These are phyloP conservation scores for Straminergon stramineum DNA, from an alignment of 225 moss, liverwort and hornwort genomes.

Conservation along the genomic window DNA sequence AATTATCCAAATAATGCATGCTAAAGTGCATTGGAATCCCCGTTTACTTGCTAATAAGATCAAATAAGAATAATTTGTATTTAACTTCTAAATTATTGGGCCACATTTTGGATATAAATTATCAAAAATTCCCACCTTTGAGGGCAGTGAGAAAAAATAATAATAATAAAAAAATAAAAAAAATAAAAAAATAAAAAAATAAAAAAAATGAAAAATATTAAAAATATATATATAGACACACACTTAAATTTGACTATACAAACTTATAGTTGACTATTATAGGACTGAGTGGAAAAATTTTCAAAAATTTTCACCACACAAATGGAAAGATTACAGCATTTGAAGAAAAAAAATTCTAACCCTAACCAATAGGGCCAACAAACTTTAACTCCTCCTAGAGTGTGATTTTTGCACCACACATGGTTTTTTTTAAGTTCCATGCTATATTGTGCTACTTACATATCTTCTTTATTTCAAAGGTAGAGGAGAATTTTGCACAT, in stretches of 20 bases:
- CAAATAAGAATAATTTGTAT: neutral
- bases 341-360: no score
- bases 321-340: neutral
- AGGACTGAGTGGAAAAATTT: fast-evolving
- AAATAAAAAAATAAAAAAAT: no score
- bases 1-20: neutral
- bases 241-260: neutral
- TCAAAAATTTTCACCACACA: neutral
- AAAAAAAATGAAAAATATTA: no score
- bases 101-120: neutral
- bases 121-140: neutral
- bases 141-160: neutral
- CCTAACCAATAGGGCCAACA: fast-evolving
- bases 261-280: neutral
- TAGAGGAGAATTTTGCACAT: neutral
- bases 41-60: neutral
- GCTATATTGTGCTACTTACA: no score
- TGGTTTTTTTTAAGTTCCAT: neutral
- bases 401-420: neutral
- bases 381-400: neutral
- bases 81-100: neutral
- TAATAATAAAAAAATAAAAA: no score
- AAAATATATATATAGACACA: no score
- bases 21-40: neutral
- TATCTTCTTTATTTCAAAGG: no score